Evolutionary conservation across 345 rosid genomes (phyloP), one percentile per base, ranked within the genome.

Genomic region (Raphanus sativus): DNA sequence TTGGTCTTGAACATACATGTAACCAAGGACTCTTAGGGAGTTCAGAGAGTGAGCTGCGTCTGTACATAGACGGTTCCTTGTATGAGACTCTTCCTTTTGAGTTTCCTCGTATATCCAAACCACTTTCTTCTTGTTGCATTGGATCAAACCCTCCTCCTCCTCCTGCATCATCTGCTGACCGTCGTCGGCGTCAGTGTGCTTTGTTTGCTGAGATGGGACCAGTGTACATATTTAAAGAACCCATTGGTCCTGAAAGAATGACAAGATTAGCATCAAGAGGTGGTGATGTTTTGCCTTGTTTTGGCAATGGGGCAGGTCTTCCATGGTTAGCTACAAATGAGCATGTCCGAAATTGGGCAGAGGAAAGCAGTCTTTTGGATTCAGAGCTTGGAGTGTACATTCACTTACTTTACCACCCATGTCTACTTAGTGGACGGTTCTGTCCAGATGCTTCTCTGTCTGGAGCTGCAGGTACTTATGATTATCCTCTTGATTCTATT

Each of bases 121-220:
- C 99, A 9, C 96, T 92, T 78, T 87, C 97, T n/a, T 89, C 90
- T 83, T 92, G 98, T 83, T 91, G 97, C 89, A 86, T 92, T 59
- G 99, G 99, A 38, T 92, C 99, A 69, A 92, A 91, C 71, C 96
- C 98, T 40, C 95, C 97, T 79, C 5, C 21, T 24, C 89, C 97
- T 48, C 17, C 55, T 48, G 86, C 91, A 28, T 83, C 90, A 28
- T 83, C 90, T 84, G 89, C 98, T 81, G 98, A 21, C 6, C 62
- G 94, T 28, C 97, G 96, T n/a, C 94, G 94, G 8, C 89, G 97
- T 64, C 97, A 89, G 74, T 92, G 98, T 80, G 97, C 99, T 71
- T 80, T 95, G 79, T 95, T 95, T 87, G 99, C 99, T 76, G 99
- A 95, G 85, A 92, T 89, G 93, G 99, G 99, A 40, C 93, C 98